Conservation (phyloP, 306 rosid genomes). For the Vigna trinervia region DNA sequence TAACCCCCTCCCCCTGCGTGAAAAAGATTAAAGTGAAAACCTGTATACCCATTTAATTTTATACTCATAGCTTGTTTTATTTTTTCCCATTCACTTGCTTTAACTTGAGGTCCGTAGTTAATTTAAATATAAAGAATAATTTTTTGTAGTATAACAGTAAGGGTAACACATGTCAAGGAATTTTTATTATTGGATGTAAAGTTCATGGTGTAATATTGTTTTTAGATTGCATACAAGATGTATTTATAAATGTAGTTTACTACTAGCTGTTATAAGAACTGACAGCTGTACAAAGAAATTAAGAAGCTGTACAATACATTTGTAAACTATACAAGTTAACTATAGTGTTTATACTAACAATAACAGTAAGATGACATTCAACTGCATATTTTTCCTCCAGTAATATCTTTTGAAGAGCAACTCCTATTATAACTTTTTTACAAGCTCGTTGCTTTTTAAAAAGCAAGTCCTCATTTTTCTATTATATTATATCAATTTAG, state of each 20-base stretch:
- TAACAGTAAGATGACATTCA: not conserved
- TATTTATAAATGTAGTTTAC: too few relatives aligned
- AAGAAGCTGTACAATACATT: too few relatives aligned
- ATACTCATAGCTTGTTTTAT: not conserved
- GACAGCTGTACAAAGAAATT: too few relatives aligned
- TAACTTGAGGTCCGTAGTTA: not conserved
- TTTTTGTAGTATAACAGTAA: slow-evolving; percentile 8
- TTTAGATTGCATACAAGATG: not conserved
- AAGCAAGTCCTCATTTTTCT: not conserved
- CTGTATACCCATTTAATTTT: not conserved
- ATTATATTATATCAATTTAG: not conserved
- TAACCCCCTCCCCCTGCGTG: not conserved
- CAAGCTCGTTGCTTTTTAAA: not conserved
- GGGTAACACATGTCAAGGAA: not conserved
- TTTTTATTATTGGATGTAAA: not conserved
- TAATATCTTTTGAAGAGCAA: not conserved
- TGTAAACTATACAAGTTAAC: too few relatives aligned
- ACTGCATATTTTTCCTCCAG: not conserved
- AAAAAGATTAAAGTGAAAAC: not conserved
- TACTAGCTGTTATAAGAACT: too few relatives aligned
- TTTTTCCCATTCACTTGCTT: not conserved
- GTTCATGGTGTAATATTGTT: not conserved
- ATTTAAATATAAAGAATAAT: not conserved
- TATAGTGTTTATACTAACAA: too few relatives aligned
- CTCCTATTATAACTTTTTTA: not conserved